Percentiles rank a stretch among this genome's conserved stretches.
Evolutionary conservation across 495 filamentous ascomycete species (phyloP).

Genomic region (Chaetomium tenue): DNA sequence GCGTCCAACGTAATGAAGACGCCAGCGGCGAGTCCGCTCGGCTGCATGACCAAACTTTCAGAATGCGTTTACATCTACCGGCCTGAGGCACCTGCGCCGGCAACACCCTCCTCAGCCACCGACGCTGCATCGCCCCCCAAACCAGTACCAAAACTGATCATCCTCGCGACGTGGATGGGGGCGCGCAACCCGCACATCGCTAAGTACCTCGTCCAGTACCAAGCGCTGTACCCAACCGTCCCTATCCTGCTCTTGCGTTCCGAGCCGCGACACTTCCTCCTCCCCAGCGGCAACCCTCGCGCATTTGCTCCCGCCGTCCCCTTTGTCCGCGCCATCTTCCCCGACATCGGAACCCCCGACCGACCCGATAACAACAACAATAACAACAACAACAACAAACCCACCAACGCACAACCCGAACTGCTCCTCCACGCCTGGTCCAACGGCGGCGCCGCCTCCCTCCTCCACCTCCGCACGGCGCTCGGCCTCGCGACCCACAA

Average conservation of each 20-base stretch:
- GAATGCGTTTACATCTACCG: conserved; percentile 40
- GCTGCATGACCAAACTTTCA: conserved; percentile 42
- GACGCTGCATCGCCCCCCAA: background rate
- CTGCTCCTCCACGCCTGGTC: conserved; percentile 47
- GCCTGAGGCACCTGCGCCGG: conserved; percentile 21
- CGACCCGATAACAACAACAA: background rate
- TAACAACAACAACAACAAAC: background rate
- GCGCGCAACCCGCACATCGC: conserved; percentile 46
- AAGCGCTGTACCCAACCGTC: conserved; percentile 39
- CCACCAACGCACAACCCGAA: conserved; percentile 25
- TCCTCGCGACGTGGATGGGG: conserved; percentile 48
- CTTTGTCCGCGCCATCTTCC: conserved; percentile 26
- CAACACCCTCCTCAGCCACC: background rate
- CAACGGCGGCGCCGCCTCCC: conserved; percentile 43
- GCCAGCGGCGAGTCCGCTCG: conserved; percentile 25
- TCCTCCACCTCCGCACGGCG: conserved; percentile 28
- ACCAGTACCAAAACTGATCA: conserved; percentile 38
- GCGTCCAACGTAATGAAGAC: conserved; percentile 23
- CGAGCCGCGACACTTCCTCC: conserved; percentile 33
- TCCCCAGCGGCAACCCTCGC: conserved; percentile 2
- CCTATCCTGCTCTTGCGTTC: conserved; percentile 45
- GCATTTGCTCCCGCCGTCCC: conserved; percentile 27
- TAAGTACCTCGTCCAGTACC: conserved; percentile 47
- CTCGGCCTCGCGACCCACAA: conserved; percentile 23
- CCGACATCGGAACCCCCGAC: background rate